Conservation (phyloP, 345 rosid species). For the Eucalyptus marginata region DNA sequence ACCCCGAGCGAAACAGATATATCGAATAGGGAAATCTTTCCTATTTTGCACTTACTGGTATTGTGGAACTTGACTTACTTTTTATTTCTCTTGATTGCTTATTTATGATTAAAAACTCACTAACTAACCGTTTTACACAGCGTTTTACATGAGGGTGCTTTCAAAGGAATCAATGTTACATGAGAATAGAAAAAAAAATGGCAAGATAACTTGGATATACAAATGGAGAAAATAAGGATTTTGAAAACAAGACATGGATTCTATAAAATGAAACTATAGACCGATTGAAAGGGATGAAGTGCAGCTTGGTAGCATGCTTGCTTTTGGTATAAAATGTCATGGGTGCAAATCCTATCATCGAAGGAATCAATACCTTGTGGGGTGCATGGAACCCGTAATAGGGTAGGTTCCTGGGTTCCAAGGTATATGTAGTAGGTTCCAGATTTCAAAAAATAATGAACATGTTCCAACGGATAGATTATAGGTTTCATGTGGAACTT, state of each 20-base stretch:
- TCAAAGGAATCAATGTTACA: too few species aligned
- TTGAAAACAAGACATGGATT: too few species aligned
- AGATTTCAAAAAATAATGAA: accelerated
- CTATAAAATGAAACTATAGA: too few species aligned
- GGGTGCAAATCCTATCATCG: accelerated
- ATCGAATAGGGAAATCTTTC: neutral
- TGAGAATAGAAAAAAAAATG: too few species aligned
- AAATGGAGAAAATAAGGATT: too few species aligned
- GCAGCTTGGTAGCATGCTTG: too few species aligned
- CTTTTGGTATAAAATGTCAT: accelerated
- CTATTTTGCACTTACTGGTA: neutral
- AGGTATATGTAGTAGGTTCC: accelerated
- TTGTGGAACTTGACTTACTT: neutral
- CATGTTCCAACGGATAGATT: accelerated
- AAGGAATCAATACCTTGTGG: too few species aligned
- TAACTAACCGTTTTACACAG: neutral
- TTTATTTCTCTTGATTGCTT: neutral
- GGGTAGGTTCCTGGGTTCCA: accelerated
- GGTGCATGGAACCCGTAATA: accelerated
- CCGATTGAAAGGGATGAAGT: too few species aligned
- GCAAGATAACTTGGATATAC: neutral
- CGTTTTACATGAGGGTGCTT: neutral
- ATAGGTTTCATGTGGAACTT: accelerated
- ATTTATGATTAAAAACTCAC: neutral
- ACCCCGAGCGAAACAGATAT: too few species aligned